These are phyloP conservation scores for Colletotrichum phormii DNA, from an alignment of 2,329 filamentous ascomycete genomes.

Conservation along the genomic window DNA sequence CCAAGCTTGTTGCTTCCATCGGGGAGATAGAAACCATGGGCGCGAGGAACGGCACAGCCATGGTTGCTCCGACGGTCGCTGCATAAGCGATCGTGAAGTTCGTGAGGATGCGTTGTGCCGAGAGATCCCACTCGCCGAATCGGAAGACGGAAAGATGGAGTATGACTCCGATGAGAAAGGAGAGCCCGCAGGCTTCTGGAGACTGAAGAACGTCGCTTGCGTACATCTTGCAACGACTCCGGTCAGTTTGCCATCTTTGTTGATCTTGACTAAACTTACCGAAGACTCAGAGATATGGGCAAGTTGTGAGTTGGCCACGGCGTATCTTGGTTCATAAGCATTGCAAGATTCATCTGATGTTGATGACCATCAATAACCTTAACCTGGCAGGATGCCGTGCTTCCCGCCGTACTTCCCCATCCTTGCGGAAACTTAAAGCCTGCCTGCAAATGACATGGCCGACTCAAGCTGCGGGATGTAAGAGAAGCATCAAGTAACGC, in stretches of 20 bases:
- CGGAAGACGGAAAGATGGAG: slow-evolving; percentile 39
- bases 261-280: too few species aligned
- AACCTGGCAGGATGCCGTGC: too few species aligned
- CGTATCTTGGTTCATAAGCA: background rate
- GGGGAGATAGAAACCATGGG: background rate
- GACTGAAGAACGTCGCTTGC: background rate
- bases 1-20: background rate
- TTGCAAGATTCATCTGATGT: background rate
- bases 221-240: background rate
- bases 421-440: background rate
- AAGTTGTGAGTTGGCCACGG: background rate
- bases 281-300: too few species aligned
- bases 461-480: background rate
- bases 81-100: background rate
- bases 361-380: background rate
- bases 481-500: background rate
- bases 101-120: slow-evolving; percentile 25
- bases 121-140: slow-evolving; percentile 42
- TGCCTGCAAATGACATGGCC: too few species aligned
- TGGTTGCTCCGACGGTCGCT: background rate
- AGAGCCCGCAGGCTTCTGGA: background rate
- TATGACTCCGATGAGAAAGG: slow-evolving; percentile 18
- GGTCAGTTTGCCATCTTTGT: background rate
- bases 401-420: background rate
- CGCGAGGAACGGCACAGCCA: background rate